phyloP scores from a whole-genome alignment of 1,139 yeast species.

The Protomyces lactucae-debilis region DNA sequence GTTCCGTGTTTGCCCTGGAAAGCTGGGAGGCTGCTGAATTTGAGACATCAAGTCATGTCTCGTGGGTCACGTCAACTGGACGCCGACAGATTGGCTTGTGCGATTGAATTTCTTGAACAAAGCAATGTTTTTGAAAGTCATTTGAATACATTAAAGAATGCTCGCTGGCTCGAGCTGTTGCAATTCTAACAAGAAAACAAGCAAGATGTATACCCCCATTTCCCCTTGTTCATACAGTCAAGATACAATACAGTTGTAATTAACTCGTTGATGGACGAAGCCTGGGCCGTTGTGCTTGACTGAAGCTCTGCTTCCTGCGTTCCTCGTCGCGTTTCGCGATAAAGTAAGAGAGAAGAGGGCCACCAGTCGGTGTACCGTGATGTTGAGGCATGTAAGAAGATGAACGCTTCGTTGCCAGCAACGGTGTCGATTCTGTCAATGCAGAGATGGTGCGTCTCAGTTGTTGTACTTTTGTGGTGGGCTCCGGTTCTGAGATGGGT shows the following conservation, averaged over 20 bases:
- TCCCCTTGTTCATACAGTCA: no score
- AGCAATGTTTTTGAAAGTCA: background rate
- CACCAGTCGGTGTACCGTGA: background rate
- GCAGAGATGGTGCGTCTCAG: constrained; percentile 11
- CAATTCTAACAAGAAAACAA: no score
- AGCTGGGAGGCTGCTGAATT: background rate
- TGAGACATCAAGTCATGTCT: background rate
- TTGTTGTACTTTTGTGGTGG: background rate
- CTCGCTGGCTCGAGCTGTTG: background rate
- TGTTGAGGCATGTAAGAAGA: background rate
- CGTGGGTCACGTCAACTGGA: background rate
- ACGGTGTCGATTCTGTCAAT: constrained; percentile 7
- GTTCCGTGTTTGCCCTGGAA: background rate
- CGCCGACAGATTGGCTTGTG: background rate
- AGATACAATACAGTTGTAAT: background rate
- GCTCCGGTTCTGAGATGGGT: background rate
- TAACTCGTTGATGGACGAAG: background rate
- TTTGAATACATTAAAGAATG: background rate
- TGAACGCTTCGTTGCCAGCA: constrained; percentile 1
- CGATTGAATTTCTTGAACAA: background rate
- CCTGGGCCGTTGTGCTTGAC: background rate
- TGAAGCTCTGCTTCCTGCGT: constrained; percentile 3
- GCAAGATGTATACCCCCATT: no score
- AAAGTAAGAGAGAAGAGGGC: constrained; percentile 16
- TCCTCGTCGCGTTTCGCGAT: constrained; percentile 15